Conservation (phyloP, 2,329 filamentous ascomycete genomes). For the Leptographium galeiforme region DNA sequence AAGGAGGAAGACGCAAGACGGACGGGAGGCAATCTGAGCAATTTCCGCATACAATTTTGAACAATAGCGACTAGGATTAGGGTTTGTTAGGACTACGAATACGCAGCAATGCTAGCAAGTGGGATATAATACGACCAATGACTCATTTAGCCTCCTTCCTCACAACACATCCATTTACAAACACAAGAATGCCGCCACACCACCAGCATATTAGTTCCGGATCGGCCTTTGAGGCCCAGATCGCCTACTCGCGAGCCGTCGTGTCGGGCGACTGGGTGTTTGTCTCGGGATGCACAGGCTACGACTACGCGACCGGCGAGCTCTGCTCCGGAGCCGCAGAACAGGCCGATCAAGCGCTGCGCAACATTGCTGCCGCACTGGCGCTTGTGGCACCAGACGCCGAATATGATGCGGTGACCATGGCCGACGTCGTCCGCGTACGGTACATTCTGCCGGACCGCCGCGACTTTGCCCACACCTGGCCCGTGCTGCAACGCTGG, state of each 20-base stretch:
- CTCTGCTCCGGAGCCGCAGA: conserved; percentile 27
- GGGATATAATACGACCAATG: no score
- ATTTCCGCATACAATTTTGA: no score
- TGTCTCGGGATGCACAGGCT: conserved; percentile 43
- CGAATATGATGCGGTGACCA: conserved; percentile 5
- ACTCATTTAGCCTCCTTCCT: neutral
- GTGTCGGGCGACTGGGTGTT: conserved; percentile 36
- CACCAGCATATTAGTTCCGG: conserved; percentile 28
- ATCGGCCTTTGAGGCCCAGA: conserved; percentile 37
- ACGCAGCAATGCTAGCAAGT: neutral
- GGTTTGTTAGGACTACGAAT: neutral
- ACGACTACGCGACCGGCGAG: conserved; percentile 33
- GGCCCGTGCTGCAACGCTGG: conserved; percentile 36
- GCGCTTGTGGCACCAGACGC: conserved; percentile 24
- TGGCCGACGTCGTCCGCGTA: conserved; percentile 36
- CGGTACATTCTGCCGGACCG: conserved; percentile 37
- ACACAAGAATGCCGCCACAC: neutral
- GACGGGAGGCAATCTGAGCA: no score
- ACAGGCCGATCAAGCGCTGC: conserved; percentile 36
- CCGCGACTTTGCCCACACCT: conserved; percentile 31
- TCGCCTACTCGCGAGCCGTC: conserved; percentile 42
- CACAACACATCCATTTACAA: neutral
- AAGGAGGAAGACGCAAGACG: no score
- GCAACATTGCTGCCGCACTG: conserved; percentile 32
- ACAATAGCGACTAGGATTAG: neutral